A percentile compares a stretch with the other conserved stretches of the same genome.
These are phyloP conservation scores for Cardamine resedifolia DNA, from an alignment of 345 rosid genomes.

Conservation along the genomic window DNA sequence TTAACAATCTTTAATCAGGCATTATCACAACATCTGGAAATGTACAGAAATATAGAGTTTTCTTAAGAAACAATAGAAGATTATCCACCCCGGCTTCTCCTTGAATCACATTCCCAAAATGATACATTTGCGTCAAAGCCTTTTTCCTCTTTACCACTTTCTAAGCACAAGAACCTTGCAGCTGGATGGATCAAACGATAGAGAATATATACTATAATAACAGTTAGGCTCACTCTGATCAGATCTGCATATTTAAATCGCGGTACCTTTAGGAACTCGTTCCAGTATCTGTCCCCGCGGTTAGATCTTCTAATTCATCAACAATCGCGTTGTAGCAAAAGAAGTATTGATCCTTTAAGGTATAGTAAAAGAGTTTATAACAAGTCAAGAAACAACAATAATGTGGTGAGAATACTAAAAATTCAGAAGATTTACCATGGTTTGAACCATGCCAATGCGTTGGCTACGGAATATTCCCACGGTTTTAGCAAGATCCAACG, in stretches of 20 bases:
- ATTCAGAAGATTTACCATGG: constrained; percentile 57
- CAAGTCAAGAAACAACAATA: constrained; percentile 9
- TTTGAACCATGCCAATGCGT: constrained; percentile 92
- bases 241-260: background rate
- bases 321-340: constrained; percentile 75
- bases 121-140: background rate
- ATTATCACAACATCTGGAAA: background rate
- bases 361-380: background rate
- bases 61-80: background rate
- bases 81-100: background rate
- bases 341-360: constrained; percentile 64
- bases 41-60: constrained; percentile 1
- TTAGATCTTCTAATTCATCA: constrained; percentile 69
- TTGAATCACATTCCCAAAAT: background rate
- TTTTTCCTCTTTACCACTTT: background rate
- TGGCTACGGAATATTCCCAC: constrained; percentile 70
- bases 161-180: background rate
- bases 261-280: constrained; percentile 38
- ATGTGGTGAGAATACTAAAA: background rate
- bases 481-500: constrained; percentile 68
- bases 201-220: background rate
- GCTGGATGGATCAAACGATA: constrained; percentile 9
- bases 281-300: constrained; percentile 35
- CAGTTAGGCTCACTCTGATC: background rate
- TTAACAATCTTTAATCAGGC: background rate